Evolutionary conservation across 164 flowering plant species (phyloP).

Genomic region (Stephania japonica): DNA sequence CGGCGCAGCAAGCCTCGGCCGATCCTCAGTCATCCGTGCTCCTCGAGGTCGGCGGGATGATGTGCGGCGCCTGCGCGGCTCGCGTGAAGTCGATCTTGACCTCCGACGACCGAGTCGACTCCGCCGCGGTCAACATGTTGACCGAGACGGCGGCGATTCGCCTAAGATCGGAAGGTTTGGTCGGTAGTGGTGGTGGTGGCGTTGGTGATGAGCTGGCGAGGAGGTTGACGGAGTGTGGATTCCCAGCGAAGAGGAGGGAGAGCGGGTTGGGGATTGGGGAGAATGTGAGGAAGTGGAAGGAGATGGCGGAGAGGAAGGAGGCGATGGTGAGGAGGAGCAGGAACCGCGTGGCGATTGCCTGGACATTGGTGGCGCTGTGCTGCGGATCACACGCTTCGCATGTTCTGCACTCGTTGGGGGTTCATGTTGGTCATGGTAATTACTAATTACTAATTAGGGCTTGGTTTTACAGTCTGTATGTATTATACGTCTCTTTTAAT

Average conservation of each 20-base stretch:
- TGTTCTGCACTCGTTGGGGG: conserved; percentile 74
- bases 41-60: conserved; percentile 87
- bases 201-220: conserved; percentile 54
- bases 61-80: conserved; percentile 94
- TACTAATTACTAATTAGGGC: background rate
- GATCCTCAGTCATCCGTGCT: conserved; percentile 34
- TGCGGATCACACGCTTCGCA: conserved; percentile 88
- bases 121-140: conserved; percentile 79
- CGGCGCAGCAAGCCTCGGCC: background rate
- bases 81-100: conserved; percentile 71
- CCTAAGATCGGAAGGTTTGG: conserved; percentile 34
- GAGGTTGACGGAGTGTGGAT: conserved; percentile 76
- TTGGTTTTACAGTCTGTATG: background rate
- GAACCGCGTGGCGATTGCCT: conserved; percentile 72
- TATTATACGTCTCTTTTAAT: background rate
- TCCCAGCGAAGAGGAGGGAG: conserved; percentile 56
- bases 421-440: conserved; percentile 81
- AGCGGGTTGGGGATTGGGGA: conserved; percentile 65
- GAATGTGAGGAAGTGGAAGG: conserved; percentile 86
- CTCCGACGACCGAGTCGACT: conserved; percentile 75
- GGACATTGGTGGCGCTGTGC: conserved; percentile 92
- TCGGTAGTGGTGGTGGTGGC: conserved; percentile 13
- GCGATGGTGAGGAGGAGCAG: conserved; percentile 51
- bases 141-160: conserved; percentile 81
- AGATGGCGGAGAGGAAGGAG: conserved; percentile 70